Base-by-base conservation (phyloP, 768 basidiomycete species). In the Termitomyces sp. region DNA sequence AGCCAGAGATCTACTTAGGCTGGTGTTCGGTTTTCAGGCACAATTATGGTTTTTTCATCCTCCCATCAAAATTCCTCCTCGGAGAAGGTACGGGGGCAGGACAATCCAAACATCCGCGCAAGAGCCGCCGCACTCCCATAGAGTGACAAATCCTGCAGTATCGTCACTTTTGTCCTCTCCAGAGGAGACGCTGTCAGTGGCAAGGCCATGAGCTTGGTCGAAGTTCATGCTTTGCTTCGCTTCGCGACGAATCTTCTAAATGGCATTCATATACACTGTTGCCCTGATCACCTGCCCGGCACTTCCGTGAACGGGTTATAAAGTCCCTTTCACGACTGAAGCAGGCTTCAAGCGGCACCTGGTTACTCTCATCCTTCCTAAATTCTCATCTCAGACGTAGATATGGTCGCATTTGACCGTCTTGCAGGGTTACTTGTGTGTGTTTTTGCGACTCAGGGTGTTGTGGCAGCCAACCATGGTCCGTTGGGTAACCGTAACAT, bases 71-170 rank as follows among this genome's bases (percentile, higher is more conserved):
- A 46, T 56, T 39, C 34, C 45, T 47, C 62, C 62, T 59, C 62
- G 62, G 58, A 56, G 55, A 53, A 54, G 40, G n/a, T 18, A 44
- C 18, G 22, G 42, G 42, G 42, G 42, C 45, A 46, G 20, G 39
- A 52, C 62, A 54, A 57, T 62, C 26, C 44, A 61, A 55, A 60
- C 62, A 58, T 66, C 70, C 69, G 67, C 69, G 68, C 22, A 45
- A 44, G 40, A 47, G 42, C 26, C 34, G 37, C 39, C 57, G 49
- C 37, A 46, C 46, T 34, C 27, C 33, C 55, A 24, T n/a, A n/a
- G 22, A 54, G 14, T 47, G 30, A 24, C 53, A 51, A 42, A 24
- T 18, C 34, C 53, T 49, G 33, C 54, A 54, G 47, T 30, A 32
- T 46, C 36, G 43, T 12, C 26, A 27, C 24, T 27, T 45, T 47